These are phyloP conservation scores for Ophiostoma angusticollis DNA, from an alignment of 2,329 filamentous ascomycete species.

Conservation along the genomic window DNA sequence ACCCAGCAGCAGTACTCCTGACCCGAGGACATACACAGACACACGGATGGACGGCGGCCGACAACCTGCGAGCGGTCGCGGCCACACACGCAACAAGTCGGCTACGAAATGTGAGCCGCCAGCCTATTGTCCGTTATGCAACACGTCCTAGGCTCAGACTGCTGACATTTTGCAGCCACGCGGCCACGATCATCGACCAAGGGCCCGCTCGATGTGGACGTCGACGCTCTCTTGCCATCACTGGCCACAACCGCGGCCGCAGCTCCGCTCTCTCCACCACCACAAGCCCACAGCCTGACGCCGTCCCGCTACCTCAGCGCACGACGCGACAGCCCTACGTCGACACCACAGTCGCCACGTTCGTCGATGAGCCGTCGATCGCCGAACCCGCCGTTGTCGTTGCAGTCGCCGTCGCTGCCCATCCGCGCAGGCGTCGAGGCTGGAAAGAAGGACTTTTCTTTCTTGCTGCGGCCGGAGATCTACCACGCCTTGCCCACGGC, in stretches of 20 bases:
- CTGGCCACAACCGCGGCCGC: neutral
- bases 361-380: constrained; percentile 4
- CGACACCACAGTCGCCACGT: neutral
- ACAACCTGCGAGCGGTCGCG: constrained; percentile 10
- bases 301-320: constrained; percentile 10
- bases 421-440: neutral
- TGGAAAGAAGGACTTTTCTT: constrained; percentile 60
- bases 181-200: constrained; percentile 58
- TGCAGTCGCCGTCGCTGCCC: constrained; percentile 1
- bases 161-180: constrained; percentile 35
- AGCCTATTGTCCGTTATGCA: too few species aligned
- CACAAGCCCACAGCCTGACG: constrained; percentile 1
- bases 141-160: too few species aligned
- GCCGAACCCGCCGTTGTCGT: neutral
- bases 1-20: too few species aligned
- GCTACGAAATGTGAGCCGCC: constrained; percentile 23
- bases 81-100: constrained; percentile 26
- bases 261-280: constrained; percentile 7
- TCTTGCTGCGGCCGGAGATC: constrained; percentile 64
- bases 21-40: neutral
- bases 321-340: constrained; percentile 5
- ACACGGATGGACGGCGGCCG: constrained; percentile 13
- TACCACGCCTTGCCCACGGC: constrained; percentile 68
- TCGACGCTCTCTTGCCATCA: constrained; percentile 39
- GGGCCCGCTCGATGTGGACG: constrained; percentile 63